Evolutionary conservation across 495 filamentous ascomycete species (phyloP).

Genomic region (Hyaloscypha finlandica): DNA sequence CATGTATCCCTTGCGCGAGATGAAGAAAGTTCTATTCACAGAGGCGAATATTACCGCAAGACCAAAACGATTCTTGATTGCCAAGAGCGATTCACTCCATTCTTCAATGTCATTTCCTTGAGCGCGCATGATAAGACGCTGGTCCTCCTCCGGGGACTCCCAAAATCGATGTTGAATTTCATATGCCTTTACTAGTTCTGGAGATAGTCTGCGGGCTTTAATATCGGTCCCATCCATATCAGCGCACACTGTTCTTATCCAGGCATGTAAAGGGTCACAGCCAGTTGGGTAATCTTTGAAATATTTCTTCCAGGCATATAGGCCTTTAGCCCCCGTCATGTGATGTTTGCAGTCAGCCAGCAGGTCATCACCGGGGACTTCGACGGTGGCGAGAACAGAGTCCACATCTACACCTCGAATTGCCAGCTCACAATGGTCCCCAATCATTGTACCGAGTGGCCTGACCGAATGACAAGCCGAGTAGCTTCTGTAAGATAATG

Average conservation of each 20-base stretch:
- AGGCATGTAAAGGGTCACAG: slow-evolving; percentile 1
- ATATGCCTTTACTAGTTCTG: neutral
- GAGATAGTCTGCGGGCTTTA: neutral
- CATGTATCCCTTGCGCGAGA: slow-evolving; percentile 11
- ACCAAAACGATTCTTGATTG: neutral
- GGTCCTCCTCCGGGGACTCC: neutral
- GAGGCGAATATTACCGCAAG: neutral
- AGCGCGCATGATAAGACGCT: neutral
- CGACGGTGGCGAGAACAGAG: neutral
- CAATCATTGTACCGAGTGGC: neutral
- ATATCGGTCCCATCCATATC: neutral
- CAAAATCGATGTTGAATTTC: neutral
- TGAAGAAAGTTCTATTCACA: slow-evolving; percentile 13
- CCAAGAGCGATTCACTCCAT: neutral
- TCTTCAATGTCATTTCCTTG: neutral
- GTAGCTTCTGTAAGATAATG: neutral
- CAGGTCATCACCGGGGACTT: neutral
- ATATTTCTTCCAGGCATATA: neutral
- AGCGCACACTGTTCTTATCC: neutral
- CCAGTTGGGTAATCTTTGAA: slow-evolving; percentile 8
- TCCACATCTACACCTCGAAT: neutral
- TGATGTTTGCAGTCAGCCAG: neutral
- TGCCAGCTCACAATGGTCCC: neutral
- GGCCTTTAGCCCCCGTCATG: neutral
- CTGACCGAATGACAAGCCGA: neutral